Conservation (phyloP, 2,329 filamentous ascomycete genomes). For the Parastagonospora nodorum region DNA sequence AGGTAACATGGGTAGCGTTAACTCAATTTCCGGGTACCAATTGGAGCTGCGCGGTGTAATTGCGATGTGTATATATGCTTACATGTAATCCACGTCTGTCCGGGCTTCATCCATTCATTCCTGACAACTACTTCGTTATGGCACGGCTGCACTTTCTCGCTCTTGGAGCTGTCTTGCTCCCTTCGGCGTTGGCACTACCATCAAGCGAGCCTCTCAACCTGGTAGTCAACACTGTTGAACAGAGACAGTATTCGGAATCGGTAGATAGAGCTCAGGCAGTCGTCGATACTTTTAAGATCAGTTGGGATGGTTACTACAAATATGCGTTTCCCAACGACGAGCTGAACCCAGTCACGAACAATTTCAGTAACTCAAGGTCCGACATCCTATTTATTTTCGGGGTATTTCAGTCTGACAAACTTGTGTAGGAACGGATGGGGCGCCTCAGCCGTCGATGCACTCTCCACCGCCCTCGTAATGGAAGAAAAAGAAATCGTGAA, state of each 20-base stretch:
- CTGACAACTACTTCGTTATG: slow-evolving; percentile 2
- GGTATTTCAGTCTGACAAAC: neutral
- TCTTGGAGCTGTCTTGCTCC: slow-evolving; percentile 10
- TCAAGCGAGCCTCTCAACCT: slow-evolving; percentile 11
- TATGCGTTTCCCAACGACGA: slow-evolving; percentile 81
- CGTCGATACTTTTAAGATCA: slow-evolving; percentile 38
- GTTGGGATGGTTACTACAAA: slow-evolving; percentile 62
- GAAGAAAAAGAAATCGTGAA: slow-evolving; percentile 68
- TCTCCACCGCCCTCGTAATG: slow-evolving; percentile 82
- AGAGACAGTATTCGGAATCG: slow-evolving; percentile 16
- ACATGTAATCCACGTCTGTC: neutral
- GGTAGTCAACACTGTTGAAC: slow-evolving; percentile 1
- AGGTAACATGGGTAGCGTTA: neutral
- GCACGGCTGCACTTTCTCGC: slow-evolving; percentile 11
- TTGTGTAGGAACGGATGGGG: slow-evolving; percentile 78
- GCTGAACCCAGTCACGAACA: slow-evolving; percentile 69
- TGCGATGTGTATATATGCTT: slow-evolving; percentile 1
- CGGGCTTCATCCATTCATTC: neutral
- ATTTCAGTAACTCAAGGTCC: slow-evolving; percentile 71
- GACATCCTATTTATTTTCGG: slow-evolving; percentile 9
- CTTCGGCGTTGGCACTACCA: slow-evolving; percentile 19
- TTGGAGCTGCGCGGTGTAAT: neutral
- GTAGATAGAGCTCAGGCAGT: slow-evolving; percentile 39
- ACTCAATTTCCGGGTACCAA: neutral
- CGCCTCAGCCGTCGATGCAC: slow-evolving; percentile 78